A percentile compares a stretch with the other conserved stretches of the same genome.
Evolutionary conservation across 108 stramenopile species (phyloP).

Genomic region (Nitzschia palea): DNA sequence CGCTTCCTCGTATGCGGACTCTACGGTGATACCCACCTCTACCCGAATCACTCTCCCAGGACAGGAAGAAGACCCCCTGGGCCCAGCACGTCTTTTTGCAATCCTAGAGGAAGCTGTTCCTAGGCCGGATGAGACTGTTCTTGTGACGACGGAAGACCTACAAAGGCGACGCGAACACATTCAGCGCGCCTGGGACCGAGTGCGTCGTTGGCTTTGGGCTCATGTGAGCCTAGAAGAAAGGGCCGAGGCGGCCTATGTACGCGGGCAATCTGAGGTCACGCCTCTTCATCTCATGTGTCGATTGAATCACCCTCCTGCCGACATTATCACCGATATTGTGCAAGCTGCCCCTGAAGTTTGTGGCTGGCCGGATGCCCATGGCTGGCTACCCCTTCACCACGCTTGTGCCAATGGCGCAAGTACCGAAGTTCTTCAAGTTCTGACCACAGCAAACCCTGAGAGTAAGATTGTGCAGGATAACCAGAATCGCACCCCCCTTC

Average conservation of each 20-base stretch:
- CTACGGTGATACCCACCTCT: neutral
- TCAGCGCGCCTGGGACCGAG: conserved; percentile 59
- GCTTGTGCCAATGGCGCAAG: conserved; percentile 76
- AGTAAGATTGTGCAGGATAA: conserved; percentile 60
- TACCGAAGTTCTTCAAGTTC: conserved; percentile 51
- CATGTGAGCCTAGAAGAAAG: conserved; percentile 54
- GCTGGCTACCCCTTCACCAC: conserved; percentile 82
- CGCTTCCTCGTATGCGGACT: neutral
- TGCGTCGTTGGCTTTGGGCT: conserved; percentile 63
- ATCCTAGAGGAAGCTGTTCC: conserved; percentile 49
- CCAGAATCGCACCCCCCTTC: conserved; percentile 70
- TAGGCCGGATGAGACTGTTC: conserved; percentile 8
- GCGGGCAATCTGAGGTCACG: conserved; percentile 65
- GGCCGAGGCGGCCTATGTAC: conserved; percentile 48
- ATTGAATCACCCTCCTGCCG: conserved; percentile 55
- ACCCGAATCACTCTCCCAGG: neutral
- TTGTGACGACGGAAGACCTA: conserved; percentile 17
- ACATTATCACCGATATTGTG: conserved; percentile 52
- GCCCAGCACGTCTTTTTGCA: conserved; percentile 37
- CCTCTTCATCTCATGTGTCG: conserved; percentile 74
- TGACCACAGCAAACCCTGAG: conserved; percentile 63
- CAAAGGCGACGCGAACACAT: conserved; percentile 30
- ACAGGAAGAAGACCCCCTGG: neutral
- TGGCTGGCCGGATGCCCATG: conserved; percentile 63
- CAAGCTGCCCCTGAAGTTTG: conserved; percentile 53